A percentile compares a stretch with the other conserved stretches of the same genome.
Conservation (phyloP, 1,284 basidiomycete genomes). For the Austroboletus niveus region DNA sequence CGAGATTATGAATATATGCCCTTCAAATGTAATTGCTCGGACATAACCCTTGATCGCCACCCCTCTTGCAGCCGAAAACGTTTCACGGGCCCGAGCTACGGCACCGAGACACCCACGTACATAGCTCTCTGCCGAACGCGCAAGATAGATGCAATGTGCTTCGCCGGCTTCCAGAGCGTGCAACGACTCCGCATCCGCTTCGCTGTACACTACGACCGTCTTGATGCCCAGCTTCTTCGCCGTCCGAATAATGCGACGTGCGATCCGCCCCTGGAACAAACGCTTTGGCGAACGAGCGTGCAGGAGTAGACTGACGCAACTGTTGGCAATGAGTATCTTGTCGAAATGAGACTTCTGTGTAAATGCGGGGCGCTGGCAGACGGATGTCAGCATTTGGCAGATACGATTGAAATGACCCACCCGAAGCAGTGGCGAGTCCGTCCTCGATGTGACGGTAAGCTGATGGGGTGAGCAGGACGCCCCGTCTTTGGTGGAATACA, state of each 20-base stretch:
- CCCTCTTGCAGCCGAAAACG: constrained; percentile 81
- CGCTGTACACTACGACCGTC: constrained; percentile 89
- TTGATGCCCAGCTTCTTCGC: constrained; percentile 85
- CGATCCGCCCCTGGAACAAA: constrained; percentile 75
- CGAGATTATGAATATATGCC: constrained; percentile 80
- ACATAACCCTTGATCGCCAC: constrained; percentile 76
- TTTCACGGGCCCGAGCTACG: constrained; percentile 75
- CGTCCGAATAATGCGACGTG: constrained; percentile 88
- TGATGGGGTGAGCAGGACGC: neutral
- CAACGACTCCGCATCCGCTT: constrained; percentile 75
- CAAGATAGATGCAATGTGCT: constrained; percentile 91
- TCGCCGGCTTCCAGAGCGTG: constrained; percentile 92
- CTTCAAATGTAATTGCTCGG: constrained; percentile 88
- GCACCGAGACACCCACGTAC: constrained; percentile 80
- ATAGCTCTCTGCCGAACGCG: constrained; percentile 86
- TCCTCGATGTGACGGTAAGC: constrained; percentile 4
- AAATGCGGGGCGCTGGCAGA: constrained; percentile 1
- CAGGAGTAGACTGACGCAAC: constrained; percentile 39
- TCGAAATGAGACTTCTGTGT: constrained; percentile 59
- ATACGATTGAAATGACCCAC: neutral
- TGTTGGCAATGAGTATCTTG: constrained; percentile 85
- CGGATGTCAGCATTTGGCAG: neutral
- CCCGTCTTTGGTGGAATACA: constrained; percentile 1
- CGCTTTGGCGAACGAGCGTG: neutral
- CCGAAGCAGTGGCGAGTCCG: constrained; percentile 14